These are phyloP conservation scores for Oxyria digyna DNA, from an alignment of 148 eudicot species.

Conservation along the genomic window DNA sequence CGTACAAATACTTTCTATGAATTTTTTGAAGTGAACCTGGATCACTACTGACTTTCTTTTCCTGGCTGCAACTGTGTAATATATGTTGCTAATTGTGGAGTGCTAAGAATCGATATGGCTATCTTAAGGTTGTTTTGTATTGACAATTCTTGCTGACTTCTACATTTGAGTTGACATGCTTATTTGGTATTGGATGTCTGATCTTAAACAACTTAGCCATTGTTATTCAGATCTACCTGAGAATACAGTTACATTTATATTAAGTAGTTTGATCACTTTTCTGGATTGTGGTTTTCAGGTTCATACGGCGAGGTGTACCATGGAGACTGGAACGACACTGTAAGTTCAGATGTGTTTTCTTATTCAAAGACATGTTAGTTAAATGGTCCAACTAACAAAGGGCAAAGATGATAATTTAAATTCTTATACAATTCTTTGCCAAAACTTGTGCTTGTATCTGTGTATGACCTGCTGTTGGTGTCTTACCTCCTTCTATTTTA, in stretches of 20 bases:
- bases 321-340: conserved; percentile 97
- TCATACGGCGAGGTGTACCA: conserved; percentile 96
- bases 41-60: not conserved
- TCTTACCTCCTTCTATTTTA: not conserved
- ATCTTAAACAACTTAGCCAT: not conserved
- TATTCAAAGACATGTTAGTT: conserved; percentile 2
- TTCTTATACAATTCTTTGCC: not conserved
- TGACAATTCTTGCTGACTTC: not conserved
- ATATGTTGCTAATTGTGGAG: not conserved
- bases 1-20: not conserved
- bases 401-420: not conserved
- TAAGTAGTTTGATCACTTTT: not conserved
- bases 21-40: not conserved
- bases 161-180: not conserved
- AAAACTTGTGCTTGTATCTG: not conserved
- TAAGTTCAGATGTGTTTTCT: conserved; percentile 27
- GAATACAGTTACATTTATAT: not conserved
- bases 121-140: not conserved
- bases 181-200: not conserved
- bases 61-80: not conserved
- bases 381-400: not conserved
- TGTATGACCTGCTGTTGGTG: not conserved
- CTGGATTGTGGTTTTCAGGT: conserved; percentile 30
- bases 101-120: not conserved
- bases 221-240: not conserved